These are phyloP conservation scores for Saturnispora serradocipensis DNA, from an alignment of 805 yeast species.

Conservation along the genomic window DNA sequence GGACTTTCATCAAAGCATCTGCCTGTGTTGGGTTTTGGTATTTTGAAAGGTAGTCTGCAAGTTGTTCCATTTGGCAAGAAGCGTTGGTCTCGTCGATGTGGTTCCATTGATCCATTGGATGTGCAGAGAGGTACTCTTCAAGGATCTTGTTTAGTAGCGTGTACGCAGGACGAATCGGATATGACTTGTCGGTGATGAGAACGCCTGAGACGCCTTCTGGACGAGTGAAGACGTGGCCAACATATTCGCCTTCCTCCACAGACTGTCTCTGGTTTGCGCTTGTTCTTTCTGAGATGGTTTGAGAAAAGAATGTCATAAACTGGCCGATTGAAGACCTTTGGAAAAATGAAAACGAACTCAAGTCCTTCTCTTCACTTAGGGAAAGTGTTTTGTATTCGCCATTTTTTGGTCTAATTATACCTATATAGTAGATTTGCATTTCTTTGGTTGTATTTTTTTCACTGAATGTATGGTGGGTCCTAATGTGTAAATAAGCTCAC, in stretches of 20 bases:
- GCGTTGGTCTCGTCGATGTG: slow-evolving; percentile 36
- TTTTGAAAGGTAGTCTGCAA: slow-evolving; percentile 63
- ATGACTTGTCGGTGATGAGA: slow-evolving; percentile 85
- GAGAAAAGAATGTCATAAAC: slow-evolving; percentile 90
- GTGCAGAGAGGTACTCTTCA: slow-evolving; percentile 81
- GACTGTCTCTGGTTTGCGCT: slow-evolving; percentile 84
- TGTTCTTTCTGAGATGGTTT: slow-evolving; percentile 85
- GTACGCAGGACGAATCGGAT: slow-evolving; percentile 95
- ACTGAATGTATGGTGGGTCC: not conserved
- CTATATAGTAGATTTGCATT: slow-evolving; percentile 91
- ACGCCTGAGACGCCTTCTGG: slow-evolving; percentile 90
- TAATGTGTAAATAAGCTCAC: too few relatives aligned
- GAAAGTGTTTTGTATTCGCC: slow-evolving; percentile 54
- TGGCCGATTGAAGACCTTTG: slow-evolving; percentile 70
- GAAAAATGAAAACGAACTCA: slow-evolving; percentile 81
- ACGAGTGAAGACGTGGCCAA: slow-evolving; percentile 87
- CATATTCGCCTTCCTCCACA: slow-evolving; percentile 83
- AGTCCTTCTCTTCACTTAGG: slow-evolving; percentile 70
- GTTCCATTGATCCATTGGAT: slow-evolving; percentile 68
- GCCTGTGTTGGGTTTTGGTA: slow-evolving; percentile 98
- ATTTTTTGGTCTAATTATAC: slow-evolving; percentile 56
- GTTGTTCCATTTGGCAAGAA: slow-evolving; percentile 43
- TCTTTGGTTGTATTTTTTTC: not conserved
- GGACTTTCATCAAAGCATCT: slow-evolving; percentile 93
- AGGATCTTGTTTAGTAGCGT: slow-evolving; percentile 81